phyloP scores from a whole-genome alignment of 2,329 filamentous ascomycete species.

The Ceratocystis destructans region DNA sequence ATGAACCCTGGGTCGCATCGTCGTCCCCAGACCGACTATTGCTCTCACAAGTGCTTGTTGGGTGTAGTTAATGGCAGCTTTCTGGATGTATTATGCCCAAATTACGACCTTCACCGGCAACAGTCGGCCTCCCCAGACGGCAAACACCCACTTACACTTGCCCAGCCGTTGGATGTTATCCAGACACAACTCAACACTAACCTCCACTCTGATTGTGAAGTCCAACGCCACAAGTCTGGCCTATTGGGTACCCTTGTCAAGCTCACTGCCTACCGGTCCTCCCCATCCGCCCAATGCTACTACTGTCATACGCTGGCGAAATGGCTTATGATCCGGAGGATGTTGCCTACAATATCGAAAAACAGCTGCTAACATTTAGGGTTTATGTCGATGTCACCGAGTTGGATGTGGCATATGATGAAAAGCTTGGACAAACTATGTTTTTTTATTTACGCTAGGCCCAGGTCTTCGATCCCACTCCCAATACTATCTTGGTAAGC shows the following conservation, averaged over 20 bases:
- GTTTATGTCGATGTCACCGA: no score
- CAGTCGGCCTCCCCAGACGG: not conserved
- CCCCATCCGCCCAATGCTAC: no score
- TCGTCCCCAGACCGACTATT: not conserved
- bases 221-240: not conserved
- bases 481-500: no score
- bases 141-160: not conserved
- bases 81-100: not conserved
- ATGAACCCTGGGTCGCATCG: not conserved
- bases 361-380: no score
- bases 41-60: not conserved
- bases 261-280: not conserved
- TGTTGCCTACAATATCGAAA: no score
- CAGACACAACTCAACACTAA: not conserved
- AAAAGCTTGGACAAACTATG: no score
- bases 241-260: not conserved
- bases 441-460: no score
- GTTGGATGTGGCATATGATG: no score
- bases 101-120: not conserved
- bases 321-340: no score
- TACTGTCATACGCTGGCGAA: no score
- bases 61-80: not conserved
- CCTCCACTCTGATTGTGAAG: not conserved
- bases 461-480: no score
- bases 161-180: not conserved